phyloP scores from a whole-genome alignment of 192 early-diverging fungal genomes.

The Coemansia javaensis region DNA sequence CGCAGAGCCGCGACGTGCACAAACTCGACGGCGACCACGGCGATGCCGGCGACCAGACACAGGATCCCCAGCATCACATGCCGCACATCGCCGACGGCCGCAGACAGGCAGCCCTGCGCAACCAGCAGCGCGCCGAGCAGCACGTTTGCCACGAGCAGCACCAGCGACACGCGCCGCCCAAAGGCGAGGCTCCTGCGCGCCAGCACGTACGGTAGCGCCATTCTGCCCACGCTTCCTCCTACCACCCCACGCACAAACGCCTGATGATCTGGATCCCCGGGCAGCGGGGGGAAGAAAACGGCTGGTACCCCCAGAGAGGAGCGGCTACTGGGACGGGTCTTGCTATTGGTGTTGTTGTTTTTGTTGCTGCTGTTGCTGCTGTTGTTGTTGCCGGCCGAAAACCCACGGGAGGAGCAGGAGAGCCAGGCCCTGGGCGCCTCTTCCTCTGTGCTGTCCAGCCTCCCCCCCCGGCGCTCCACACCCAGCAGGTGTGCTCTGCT shows the following conservation, averaged over 20 bases:
- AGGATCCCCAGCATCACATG: slow-evolving; percentile 38
- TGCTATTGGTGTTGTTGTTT: too few species aligned
- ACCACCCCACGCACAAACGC: too few species aligned
- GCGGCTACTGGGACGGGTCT: too few species aligned
- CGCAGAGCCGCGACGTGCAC: slow-evolving; percentile 35
- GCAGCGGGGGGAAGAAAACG: too few species aligned
- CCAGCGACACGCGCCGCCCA: slow-evolving; percentile 13
- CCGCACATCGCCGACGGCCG: slow-evolving; percentile 19
- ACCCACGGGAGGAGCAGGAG: neutral
- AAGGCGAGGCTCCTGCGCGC: slow-evolving; percentile 26
- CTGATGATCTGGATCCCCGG: too few species aligned
- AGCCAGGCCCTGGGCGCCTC: too few species aligned
- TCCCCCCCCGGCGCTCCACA: too few species aligned
- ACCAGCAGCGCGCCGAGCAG: slow-evolving; percentile 20
- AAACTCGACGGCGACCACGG: slow-evolving; percentile 14
- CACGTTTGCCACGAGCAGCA: slow-evolving; percentile 18
- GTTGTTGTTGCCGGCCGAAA: neutral
- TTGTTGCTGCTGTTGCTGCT: neutral
- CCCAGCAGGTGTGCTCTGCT: too few species aligned
- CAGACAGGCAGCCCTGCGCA: slow-evolving; percentile 35
- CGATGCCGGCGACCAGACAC: slow-evolving; percentile 21
- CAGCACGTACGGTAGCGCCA: slow-evolving; percentile 40
- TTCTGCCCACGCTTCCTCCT: too few species aligned
- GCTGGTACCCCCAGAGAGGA: too few species aligned
- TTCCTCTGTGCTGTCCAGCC: too few species aligned